A percentile compares a stretch with the other conserved stretches of the same genome.
Evolutionary conservation across 352 stramenopile genomes (phyloP).

Genomic region (Phytophthora parvispora): DNA sequence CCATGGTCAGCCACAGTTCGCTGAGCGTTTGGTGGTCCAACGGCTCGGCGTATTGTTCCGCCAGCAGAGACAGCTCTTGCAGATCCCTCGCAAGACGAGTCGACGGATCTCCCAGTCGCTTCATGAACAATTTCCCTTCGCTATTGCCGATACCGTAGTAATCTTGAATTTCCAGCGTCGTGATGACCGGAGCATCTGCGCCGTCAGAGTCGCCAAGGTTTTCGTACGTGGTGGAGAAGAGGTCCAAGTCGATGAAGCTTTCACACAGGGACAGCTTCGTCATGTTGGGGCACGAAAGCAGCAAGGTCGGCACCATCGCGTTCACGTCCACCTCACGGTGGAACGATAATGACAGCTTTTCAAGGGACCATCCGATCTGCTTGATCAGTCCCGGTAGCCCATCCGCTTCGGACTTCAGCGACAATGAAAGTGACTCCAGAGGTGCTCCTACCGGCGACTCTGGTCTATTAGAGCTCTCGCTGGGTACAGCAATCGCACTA

Average conservation of each 20-base stretch:
- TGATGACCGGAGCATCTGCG: neutral
- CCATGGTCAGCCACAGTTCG: constrained; percentile 8
- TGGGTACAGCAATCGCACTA: constrained; percentile 1
- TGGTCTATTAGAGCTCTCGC: neutral
- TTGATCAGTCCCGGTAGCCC: constrained; percentile 11
- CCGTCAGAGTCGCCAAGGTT: neutral
- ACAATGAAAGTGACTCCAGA: constrained; percentile 4
- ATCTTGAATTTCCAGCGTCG: constrained; percentile 15
- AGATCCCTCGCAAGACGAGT: constrained; percentile 16
- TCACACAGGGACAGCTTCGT: constrained; percentile 14
- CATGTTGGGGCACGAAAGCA: constrained; percentile 12
- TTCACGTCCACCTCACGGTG: constrained; percentile 22
- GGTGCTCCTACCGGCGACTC: neutral
- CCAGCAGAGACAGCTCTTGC: constrained; percentile 7
- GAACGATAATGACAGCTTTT: constrained; percentile 17
- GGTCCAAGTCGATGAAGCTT: constrained; percentile 22
- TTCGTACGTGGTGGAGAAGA: constrained; percentile 20
- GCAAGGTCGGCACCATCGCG: constrained; percentile 11
- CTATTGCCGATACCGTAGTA: constrained; percentile 15
- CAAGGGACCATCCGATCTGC: constrained; percentile 24
- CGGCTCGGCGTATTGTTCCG: constrained; percentile 21
- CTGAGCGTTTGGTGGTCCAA: constrained; percentile 13
- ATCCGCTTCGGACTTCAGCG: neutral
- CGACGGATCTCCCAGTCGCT: constrained; percentile 15
- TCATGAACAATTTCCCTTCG: constrained; percentile 18